These are phyloP conservation scores for Penicillium sp. DNA, from an alignment of 2,329 filamentous ascomycete genomes.

Conservation along the genomic window DNA sequence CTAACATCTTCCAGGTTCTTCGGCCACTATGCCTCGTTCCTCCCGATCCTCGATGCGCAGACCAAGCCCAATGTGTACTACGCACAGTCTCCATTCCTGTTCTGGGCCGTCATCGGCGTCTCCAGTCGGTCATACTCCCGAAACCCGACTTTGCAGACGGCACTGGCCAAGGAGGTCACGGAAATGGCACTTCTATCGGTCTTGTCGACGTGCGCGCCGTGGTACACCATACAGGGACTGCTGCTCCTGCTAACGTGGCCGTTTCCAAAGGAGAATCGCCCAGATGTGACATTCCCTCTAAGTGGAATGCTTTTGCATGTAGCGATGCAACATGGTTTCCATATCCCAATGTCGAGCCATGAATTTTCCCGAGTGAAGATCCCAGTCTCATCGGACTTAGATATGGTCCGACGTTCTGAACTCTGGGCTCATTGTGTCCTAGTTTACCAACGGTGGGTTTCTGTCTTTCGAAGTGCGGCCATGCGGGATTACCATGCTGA, in stretches of 20 bases:
- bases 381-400: conserved; percentile 31
- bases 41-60: conserved; percentile 42
- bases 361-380: conserved; percentile 41
- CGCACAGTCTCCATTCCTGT: conserved; percentile 73
- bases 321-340: conserved; percentile 45
- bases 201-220: conserved; percentile 27
- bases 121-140: conserved; percentile 37
- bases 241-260: conserved; percentile 43
- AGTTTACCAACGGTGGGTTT: conserved; percentile 39
- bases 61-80: conserved; percentile 72
- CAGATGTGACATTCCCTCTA: conserved; percentile 38
- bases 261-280: conserved; percentile 36
- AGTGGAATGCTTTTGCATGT: conserved; percentile 41
- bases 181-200: conserved; percentile 40
- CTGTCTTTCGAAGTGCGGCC: not conserved
- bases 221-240: conserved; percentile 39
- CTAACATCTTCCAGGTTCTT: conserved; percentile 34
- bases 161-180: conserved; percentile 33
- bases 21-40: conserved; percentile 36
- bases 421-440: conserved; percentile 43
- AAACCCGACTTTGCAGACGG: conserved; percentile 40
- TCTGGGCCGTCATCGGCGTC: conserved; percentile 65
- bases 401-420: conserved; percentile 39
- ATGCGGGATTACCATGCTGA: not conserved
- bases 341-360: conserved; percentile 44